Evolutionary conservation across 2,329 filamentous ascomycete species (phyloP), one percentile per base, ranked within the genome.

Genomic region (Gyromitra esculenta): DNA sequence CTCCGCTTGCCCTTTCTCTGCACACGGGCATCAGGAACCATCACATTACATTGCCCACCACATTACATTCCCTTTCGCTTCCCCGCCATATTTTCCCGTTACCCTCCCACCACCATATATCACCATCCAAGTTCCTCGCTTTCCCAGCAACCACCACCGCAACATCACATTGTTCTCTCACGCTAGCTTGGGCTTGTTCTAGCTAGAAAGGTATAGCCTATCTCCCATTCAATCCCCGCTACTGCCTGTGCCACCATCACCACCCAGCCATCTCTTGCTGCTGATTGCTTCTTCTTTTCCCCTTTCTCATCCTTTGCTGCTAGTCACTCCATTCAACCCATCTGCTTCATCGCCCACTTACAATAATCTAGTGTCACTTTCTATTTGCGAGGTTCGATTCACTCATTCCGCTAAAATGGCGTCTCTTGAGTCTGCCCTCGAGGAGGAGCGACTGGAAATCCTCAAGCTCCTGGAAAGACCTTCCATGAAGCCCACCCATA

Each of bases 371-470:
- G 63, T 63, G 41, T 18, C 54, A 59, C 45, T 39, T 56, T 31
- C 56, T n/a, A 60, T 41, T 60, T 41, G 2, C 39, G n/a, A 39
- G 15, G 56, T 35, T 71, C 73, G 60, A 65, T 63, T 64, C 65
- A 48, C 59, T 45, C 48, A 57, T 25, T 52, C 41, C 21, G n/a
- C 48, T 18, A 85, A 85, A 21, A 93, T 93, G 25, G 25, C 25
- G 90, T 93, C 91, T 81, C 88, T 94, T 81, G 92, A 93, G 84
- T 88, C 91, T 63, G 89, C 90, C 79, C 86, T 94, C 78, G 92
- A 94, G 82, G 90, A 93, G 85, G 92, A 95, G 86, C 88, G 91
- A 77, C 86, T 87, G 78, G 91, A 93, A 84, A 90, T 94, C 50
- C 85, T 93, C 79, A 89, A 89, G 62, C 85, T 93, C 77, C 85